Conservation (phyloP, 139 green algal species). For the Coccomyxa sp. region DNA sequence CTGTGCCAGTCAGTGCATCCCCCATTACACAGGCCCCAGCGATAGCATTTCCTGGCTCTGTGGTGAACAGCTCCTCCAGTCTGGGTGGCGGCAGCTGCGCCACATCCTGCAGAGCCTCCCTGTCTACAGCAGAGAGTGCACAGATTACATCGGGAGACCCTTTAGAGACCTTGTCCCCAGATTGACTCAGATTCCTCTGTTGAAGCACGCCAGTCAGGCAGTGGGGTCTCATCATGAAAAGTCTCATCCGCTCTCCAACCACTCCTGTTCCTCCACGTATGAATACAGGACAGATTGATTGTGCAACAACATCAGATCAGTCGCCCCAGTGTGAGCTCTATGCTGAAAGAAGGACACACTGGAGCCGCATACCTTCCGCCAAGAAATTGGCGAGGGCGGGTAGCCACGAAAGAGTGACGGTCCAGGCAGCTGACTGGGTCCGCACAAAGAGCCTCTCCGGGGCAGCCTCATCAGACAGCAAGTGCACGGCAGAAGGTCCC, state of each 20-base stretch:
- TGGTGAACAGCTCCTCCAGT: constrained; percentile 5
- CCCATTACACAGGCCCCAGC: constrained; percentile 15
- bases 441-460: constrained; percentile 28
- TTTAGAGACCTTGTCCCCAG: background rate
- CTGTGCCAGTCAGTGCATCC: constrained; percentile 26
- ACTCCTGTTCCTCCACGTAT: background rate
- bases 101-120: background rate
- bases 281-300: no score
- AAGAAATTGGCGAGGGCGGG: constrained; percentile 20
- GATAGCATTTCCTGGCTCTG: background rate
- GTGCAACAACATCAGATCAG: background rate
- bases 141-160: background rate
- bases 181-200: background rate
- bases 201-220: background rate
- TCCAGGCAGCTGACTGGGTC: constrained; percentile 11
- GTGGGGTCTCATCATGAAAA: background rate
- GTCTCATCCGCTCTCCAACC: background rate
- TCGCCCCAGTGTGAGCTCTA: background rate
- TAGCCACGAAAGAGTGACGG: constrained; percentile 31
- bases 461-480: constrained; percentile 15
- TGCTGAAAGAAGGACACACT: background rate
- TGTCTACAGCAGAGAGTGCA: background rate
- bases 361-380: background rate
- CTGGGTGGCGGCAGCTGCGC: constrained; percentile 11
- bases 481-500: background rate